These are phyloP conservation scores for Aquilaria sinensis DNA, from an alignment of 345 rosid species.

Conservation along the genomic window DNA sequence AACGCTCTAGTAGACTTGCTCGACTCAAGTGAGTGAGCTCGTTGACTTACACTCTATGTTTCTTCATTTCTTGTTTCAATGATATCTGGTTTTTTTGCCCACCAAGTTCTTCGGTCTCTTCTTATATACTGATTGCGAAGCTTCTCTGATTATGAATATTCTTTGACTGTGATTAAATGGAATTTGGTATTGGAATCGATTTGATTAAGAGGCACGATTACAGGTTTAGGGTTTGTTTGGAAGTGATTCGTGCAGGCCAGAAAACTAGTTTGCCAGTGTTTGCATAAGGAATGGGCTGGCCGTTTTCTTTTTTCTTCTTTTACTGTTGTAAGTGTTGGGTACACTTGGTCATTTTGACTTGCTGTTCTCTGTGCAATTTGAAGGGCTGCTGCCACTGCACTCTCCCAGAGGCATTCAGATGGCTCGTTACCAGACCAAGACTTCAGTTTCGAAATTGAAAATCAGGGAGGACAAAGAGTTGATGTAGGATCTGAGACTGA, in stretches of 20 bases:
- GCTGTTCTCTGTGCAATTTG: constrained; percentile 14
- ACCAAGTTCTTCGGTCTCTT: neutral
- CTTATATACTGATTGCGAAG: neutral
- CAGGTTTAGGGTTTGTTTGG: too few relatives aligned
- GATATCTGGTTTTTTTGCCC: neutral
- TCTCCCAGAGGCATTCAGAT: constrained; percentile 68
- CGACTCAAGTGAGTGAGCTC: constrained; percentile 77
- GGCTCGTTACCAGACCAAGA: constrained; percentile 71
- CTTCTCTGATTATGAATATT: neutral
- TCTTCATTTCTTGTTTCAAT: neutral
- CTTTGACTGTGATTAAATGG: neutral
- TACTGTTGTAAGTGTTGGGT: too few relatives aligned
- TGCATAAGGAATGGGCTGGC: too few relatives aligned
- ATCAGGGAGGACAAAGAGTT: constrained; percentile 70
- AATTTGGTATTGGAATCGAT: too few relatives aligned
- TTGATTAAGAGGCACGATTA: too few relatives aligned
- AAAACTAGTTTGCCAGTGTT: too few relatives aligned
- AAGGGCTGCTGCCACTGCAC: constrained; percentile 80
- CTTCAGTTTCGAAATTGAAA: constrained; percentile 76
- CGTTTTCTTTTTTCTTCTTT: too few relatives aligned
- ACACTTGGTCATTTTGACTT: neutral
- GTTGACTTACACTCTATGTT: neutral
- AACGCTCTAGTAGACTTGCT: constrained; percentile 56
- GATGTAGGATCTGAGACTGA: constrained; percentile 78
- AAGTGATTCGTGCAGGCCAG: too few relatives aligned